Evolutionary conservation across 208 protist genomes (phyloP).

Genomic region (Porcisia deanei): DNA sequence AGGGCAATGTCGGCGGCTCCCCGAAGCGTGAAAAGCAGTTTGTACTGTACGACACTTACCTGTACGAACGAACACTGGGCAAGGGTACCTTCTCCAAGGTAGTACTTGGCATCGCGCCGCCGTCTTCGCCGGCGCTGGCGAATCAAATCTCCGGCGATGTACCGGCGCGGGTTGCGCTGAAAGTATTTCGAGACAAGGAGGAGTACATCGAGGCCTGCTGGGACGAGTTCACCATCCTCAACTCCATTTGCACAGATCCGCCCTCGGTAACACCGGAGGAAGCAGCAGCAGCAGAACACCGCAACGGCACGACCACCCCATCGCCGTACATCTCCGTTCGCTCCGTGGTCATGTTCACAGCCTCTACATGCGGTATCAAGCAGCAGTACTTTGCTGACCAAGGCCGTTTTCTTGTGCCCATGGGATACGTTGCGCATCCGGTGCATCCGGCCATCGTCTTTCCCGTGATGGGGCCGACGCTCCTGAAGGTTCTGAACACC

Average conservation of each 20-base stretch:
- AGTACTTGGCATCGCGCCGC: constrained; percentile 41
- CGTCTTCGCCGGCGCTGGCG: constrained; percentile 13
- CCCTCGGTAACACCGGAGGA: constrained; percentile 15
- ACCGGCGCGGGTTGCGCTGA: constrained; percentile 52
- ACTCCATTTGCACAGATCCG: constrained; percentile 30
- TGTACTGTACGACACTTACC: constrained; percentile 71
- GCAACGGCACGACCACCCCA: constrained; percentile 6
- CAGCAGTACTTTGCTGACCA: constrained; percentile 45
- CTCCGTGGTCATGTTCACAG: constrained; percentile 41
- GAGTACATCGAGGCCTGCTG: constrained; percentile 72
- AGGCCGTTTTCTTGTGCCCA: constrained; percentile 59
- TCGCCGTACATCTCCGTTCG: constrained; percentile 33
- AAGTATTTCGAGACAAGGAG: constrained; percentile 78
- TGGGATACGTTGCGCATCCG: constrained; percentile 70
- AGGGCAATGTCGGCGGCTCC: constrained; percentile 3
- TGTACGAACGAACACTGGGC: constrained; percentile 57
- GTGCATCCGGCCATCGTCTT: constrained; percentile 76
- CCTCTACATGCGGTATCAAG: constrained; percentile 32
- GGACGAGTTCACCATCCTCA: constrained; percentile 68
- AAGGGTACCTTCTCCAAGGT: constrained; percentile 88
- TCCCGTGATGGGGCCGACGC: constrained; percentile 69
- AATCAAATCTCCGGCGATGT: constrained; percentile 24
- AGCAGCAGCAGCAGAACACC: constrained; percentile 14
- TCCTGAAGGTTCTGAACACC: constrained; percentile 53
- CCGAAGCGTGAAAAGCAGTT: constrained; percentile 27